These are phyloP conservation scores for Paecilomyces sp. DNA, from an alignment of 2,329 filamentous ascomycete genomes.

Conservation along the genomic window DNA sequence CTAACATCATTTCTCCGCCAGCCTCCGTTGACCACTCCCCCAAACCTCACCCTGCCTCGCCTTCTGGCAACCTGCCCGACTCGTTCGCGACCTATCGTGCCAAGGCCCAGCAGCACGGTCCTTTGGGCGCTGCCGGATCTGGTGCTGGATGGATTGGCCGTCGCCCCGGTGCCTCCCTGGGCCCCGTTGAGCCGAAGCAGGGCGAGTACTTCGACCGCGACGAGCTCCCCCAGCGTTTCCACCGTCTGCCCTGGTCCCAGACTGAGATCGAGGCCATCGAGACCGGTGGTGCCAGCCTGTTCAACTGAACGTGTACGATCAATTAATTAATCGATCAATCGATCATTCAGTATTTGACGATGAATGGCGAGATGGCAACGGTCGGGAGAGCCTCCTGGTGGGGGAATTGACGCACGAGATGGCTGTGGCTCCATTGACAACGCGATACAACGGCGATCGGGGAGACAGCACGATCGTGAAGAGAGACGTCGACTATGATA, in stretches of 20 bases:
- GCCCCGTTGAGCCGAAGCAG: conserved; percentile 60
- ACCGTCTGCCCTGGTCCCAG: conserved; percentile 62
- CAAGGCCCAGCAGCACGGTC: conserved; percentile 59
- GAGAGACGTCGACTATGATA: background rate
- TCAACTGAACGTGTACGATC: conserved; percentile 33
- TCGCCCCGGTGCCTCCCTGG: conserved; percentile 61
- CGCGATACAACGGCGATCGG: background rate
- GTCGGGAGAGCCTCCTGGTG: background rate
- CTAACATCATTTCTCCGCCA: conserved; percentile 12
- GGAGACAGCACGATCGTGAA: background rate
- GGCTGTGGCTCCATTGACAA: background rate
- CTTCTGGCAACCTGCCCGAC: conserved; percentile 48
- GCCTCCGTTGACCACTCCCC: conserved; percentile 48
- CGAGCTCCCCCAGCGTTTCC: conserved; percentile 80
- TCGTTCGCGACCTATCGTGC: conserved; percentile 57
- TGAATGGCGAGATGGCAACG: background rate
- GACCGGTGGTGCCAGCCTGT: conserved; percentile 74
- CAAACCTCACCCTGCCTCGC: conserved; percentile 53
- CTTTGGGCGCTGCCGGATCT: conserved; percentile 37
- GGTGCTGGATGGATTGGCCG: conserved; percentile 47
- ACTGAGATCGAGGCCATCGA: conserved; percentile 94
- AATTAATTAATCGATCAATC: background rate
- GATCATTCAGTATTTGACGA: background rate
- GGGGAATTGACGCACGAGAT: background rate
- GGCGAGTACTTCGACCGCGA: conserved; percentile 83